Percentiles rank a stretch among this genome's conserved stretches.
phyloP scores from a whole-genome alignment of 352 stramenopile genomes.

The Phytopythium chamaehyphon region DNA sequence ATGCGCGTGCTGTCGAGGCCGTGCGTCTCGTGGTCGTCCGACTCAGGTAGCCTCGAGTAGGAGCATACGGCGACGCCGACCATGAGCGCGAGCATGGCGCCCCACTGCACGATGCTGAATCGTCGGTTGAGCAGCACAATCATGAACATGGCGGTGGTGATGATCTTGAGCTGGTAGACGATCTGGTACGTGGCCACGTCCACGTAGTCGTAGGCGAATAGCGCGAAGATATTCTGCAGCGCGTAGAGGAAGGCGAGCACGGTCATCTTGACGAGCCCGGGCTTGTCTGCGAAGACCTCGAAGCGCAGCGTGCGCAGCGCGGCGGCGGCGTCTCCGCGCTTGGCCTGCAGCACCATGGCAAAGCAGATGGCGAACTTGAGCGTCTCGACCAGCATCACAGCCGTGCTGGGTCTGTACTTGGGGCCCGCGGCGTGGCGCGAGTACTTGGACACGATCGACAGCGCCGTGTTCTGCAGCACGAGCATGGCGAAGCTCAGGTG shows the following conservation, averaged over 20 bases:
- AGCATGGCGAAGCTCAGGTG: constrained; percentile 84
- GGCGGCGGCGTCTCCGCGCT: constrained; percentile 46
- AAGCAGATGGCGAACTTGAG: constrained; percentile 83
- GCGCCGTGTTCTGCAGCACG: constrained; percentile 82
- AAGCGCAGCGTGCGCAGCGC: constrained; percentile 58
- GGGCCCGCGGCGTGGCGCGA: constrained; percentile 56
- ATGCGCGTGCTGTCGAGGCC: constrained; percentile 47
- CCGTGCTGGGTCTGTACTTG: constrained; percentile 82
- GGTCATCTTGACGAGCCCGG: constrained; percentile 82
- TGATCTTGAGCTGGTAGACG: constrained; percentile 90
- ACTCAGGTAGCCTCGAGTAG: constrained; percentile 61
- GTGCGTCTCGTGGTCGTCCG: constrained; percentile 14
- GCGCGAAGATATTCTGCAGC: constrained; percentile 84
- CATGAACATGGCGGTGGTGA: constrained; percentile 89
- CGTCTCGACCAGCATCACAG: constrained; percentile 77
- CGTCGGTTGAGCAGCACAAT: constrained; percentile 81
- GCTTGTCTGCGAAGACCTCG: constrained; percentile 76
- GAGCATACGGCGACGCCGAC: constrained; percentile 80
- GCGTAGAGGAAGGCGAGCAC: constrained; percentile 84
- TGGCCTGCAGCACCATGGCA: constrained; percentile 63
- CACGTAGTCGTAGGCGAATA: constrained; percentile 87
- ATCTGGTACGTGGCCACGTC: constrained; percentile 89
- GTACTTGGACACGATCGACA: constrained; percentile 88
- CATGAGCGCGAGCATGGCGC: constrained; percentile 84
- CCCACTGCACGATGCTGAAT: constrained; percentile 83